Conservation (phyloP, 768 basidiomycete genomes). For the Melanogaster broomeanus region DNA sequence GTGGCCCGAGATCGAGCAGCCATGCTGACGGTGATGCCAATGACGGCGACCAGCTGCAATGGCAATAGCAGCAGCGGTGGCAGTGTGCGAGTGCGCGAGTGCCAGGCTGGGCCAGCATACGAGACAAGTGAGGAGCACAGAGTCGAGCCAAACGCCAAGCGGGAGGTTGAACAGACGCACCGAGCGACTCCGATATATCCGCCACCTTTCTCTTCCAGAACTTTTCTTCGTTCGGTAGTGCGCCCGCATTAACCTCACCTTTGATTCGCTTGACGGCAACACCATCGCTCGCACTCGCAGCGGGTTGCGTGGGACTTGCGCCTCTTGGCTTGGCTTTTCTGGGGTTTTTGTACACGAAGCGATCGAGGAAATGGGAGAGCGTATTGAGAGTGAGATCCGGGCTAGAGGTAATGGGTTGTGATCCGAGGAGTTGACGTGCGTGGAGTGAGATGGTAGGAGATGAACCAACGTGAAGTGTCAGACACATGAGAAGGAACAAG, state of each 20-base stretch:
- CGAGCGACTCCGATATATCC: too few relatives aligned
- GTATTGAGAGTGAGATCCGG: conserved; percentile 92
- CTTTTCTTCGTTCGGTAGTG: conserved; percentile 67
- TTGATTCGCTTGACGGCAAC: conserved; percentile 71
- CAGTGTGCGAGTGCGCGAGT: too few relatives aligned
- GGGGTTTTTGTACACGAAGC: conserved; percentile 96
- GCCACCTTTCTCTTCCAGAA: conserved; percentile 71
- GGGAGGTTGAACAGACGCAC: too few relatives aligned
- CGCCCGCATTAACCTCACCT: conserved; percentile 50
- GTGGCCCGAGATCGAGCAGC: too few relatives aligned
- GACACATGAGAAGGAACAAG: too few relatives aligned
- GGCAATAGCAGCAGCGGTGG: too few relatives aligned
- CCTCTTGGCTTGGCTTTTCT: conserved; percentile 76
- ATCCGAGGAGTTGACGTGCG: conserved; percentile 75
- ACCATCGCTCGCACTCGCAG: conserved; percentile 62
- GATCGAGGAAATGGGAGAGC: conserved; percentile 91
- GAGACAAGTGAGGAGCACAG: too few relatives aligned
- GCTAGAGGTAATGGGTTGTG: conserved; percentile 74
- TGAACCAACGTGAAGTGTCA: too few relatives aligned
- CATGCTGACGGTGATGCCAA: too few relatives aligned
- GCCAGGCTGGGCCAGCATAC: too few relatives aligned
- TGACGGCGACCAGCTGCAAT: too few relatives aligned
- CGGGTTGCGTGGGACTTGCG: conserved; percentile 95
- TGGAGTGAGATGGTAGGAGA: conserved; percentile 86
- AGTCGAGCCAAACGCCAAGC: too few relatives aligned